Percentiles rank a stretch among this genome's conserved stretches.
These are phyloP conservation scores for Astrothelium subdiscretum DNA, from an alignment of 495 filamentous ascomycete genomes.

Conservation along the genomic window DNA sequence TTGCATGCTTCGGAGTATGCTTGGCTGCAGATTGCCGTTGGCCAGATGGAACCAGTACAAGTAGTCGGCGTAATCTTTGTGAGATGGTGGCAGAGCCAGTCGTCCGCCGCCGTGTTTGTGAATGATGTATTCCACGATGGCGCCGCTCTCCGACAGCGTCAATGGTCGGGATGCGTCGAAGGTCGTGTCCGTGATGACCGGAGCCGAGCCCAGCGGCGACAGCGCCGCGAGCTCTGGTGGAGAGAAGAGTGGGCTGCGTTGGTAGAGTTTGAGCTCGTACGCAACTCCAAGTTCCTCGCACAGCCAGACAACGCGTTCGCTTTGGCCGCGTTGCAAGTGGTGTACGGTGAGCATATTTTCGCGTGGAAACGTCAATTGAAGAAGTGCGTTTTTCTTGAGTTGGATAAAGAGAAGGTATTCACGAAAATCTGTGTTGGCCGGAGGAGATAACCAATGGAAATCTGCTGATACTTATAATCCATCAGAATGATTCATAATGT, in stretches of 20 bases:
- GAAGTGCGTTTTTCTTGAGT: no score
- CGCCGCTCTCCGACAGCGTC: conserved; percentile 43
- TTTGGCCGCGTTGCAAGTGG: conserved; percentile 45
- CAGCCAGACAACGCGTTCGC: conserved; percentile 51
- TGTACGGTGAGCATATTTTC: conserved; percentile 41
- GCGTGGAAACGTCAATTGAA: no score
- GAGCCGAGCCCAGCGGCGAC: conserved; percentile 41
- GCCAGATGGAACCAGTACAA: conserved; percentile 51
- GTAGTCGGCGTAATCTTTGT: conserved; percentile 41
- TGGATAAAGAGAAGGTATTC: no score
- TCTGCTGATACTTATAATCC: no score
- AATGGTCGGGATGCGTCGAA: conserved; percentile 13
- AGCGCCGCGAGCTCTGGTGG: conserved; percentile 42
- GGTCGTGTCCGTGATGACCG: conserved; percentile 42
- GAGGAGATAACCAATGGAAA: no score
- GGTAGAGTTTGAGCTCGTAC: conserved; percentile 41
- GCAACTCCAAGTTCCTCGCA: conserved; percentile 48
- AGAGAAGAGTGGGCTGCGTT: conserved; percentile 39
- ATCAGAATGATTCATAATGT: no score
- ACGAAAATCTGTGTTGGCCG: no score
- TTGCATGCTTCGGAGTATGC: conserved; percentile 14
- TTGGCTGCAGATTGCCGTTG: conserved; percentile 43
- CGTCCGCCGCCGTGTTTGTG: conserved; percentile 37
- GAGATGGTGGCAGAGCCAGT: conserved; percentile 31
- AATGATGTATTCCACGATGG: conserved; percentile 47